Evolutionary conservation across 176 grass and related monocot genomes (phyloP).

Genomic region (Tillandsia fasciculata): DNA sequence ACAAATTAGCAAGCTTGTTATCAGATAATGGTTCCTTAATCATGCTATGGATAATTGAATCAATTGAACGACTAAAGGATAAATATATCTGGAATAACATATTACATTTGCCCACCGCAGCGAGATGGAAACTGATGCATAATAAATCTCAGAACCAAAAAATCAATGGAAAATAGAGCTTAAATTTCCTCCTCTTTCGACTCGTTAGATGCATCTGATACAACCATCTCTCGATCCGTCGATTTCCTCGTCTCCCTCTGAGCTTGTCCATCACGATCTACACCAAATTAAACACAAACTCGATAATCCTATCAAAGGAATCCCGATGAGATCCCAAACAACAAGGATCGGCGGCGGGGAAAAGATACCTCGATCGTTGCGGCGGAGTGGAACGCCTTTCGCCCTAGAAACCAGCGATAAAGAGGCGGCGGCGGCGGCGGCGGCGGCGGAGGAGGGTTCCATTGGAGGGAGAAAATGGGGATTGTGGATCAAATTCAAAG

Average conservation of each 20-base stretch:
- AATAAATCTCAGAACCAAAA: too few species aligned
- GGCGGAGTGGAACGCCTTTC: conserved; percentile 70
- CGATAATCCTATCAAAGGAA: conserved; percentile 1
- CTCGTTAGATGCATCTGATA: neutral
- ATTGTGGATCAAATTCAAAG: too few species aligned
- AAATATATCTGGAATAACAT: too few species aligned
- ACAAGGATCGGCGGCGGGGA: conserved; percentile 7
- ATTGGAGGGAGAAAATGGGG: neutral
- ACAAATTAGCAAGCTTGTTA: too few species aligned
- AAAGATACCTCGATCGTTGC: conserved; percentile 57
- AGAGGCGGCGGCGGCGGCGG: conserved; percentile 13
- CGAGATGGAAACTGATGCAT: too few species aligned
- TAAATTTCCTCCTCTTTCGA: conserved; percentile 10
- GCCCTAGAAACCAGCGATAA: conserved; percentile 77
- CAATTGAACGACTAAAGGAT: too few species aligned
- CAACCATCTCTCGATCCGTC: conserved; percentile 51
- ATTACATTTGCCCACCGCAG: too few species aligned
- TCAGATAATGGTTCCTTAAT: too few species aligned
- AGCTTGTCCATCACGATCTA: conserved; percentile 47
- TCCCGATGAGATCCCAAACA: conserved; percentile 9
- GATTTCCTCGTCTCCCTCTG: conserved; percentile 42
- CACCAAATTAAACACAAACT: conserved; percentile 3
- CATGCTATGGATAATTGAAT: too few species aligned
- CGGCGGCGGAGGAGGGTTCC: neutral
- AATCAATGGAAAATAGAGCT: too few species aligned